These are phyloP conservation scores for Pestalotiopsis sp. DNA, from an alignment of 2,329 filamentous ascomycete genomes.

Conservation along the genomic window DNA sequence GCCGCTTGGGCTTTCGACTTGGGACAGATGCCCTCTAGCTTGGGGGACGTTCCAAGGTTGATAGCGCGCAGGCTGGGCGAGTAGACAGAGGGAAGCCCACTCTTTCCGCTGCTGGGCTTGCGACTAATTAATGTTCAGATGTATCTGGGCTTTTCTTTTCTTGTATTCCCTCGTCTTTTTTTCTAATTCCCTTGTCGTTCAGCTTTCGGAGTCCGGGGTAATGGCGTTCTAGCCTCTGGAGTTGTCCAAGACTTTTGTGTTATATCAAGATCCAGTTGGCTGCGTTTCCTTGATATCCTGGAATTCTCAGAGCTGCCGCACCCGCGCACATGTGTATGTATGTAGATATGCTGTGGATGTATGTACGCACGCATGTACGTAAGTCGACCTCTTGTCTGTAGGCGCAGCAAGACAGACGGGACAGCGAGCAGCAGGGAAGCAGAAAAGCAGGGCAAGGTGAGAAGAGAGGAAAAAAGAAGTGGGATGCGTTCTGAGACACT, in stretches of 20 bases:
- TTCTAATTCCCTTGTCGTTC: not conserved
- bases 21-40: not conserved
- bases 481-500: slow-evolving; percentile 12
- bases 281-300: not conserved
- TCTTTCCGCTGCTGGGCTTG: not conserved
- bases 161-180: not conserved
- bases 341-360: slow-evolving; percentile 14
- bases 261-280: not conserved
- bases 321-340: not conserved
- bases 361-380: slow-evolving; percentile 20
- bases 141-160: not conserved
- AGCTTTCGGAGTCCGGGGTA: slow-evolving; percentile 5
- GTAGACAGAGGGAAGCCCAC: not conserved
- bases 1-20: not conserved
- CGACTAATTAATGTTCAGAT: not conserved
- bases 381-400: not conserved
- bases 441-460: not conserved
- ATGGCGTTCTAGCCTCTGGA: not conserved
- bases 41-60: too few species aligned
- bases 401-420: not conserved
- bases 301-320: too few species aligned
- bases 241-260: not conserved
- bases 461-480: slow-evolving; percentile 3
- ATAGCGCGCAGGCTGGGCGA: not conserved
- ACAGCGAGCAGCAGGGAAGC: not conserved